phyloP scores from a whole-genome alignment of 2,329 filamentous ascomycete genomes.

The Volutella citrinella region DNA sequence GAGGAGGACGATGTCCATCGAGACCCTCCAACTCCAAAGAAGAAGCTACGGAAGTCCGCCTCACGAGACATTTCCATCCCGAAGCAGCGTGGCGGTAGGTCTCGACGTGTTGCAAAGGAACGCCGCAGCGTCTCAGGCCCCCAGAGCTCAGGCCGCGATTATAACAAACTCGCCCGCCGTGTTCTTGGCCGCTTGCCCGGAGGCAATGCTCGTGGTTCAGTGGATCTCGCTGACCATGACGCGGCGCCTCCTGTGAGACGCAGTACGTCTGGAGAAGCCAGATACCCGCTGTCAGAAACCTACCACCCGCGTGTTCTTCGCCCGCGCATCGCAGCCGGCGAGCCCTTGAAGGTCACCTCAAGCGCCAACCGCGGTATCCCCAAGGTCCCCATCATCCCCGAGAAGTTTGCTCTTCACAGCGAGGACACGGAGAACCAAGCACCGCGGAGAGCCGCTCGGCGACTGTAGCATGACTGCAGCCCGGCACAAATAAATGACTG shows the following conservation, averaged over 20 bases:
- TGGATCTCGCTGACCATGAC: conserved; percentile 14
- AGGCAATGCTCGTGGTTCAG: conserved; percentile 15
- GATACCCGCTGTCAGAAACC: conserved; percentile 16
- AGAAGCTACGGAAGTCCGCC: conserved; percentile 53
- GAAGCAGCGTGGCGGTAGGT: conserved; percentile 29
- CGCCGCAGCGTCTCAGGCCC: conserved; percentile 28
- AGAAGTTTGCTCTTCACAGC: conserved; percentile 35
- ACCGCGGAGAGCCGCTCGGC: too few relatives aligned
- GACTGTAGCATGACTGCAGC: too few relatives aligned
- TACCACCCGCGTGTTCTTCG: conserved; percentile 24
- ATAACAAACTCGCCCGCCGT: conserved; percentile 23
- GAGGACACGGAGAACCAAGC: conserved; percentile 33
- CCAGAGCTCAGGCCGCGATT: conserved; percentile 16
- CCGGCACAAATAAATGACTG: too few relatives aligned
- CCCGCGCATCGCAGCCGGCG: conserved; percentile 19
- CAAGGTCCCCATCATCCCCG: conserved; percentile 41
- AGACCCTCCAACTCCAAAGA: conserved; percentile 33
- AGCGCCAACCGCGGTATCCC: conserved; percentile 47
- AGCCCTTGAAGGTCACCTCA: conserved; percentile 39
- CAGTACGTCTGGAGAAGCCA: conserved; percentile 14
- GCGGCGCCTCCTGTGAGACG: conserved; percentile 14
- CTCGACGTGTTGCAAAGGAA: conserved; percentile 20
- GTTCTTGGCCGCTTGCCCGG: conserved; percentile 23
- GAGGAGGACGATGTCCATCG: conserved; percentile 13
- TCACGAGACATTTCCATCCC: conserved; percentile 40